A percentile compares a stretch with the other conserved stretches of the same genome.
These are phyloP conservation scores for Naumovozyma castellii DNA, from an alignment of 805 yeast species.

Conservation along the genomic window DNA sequence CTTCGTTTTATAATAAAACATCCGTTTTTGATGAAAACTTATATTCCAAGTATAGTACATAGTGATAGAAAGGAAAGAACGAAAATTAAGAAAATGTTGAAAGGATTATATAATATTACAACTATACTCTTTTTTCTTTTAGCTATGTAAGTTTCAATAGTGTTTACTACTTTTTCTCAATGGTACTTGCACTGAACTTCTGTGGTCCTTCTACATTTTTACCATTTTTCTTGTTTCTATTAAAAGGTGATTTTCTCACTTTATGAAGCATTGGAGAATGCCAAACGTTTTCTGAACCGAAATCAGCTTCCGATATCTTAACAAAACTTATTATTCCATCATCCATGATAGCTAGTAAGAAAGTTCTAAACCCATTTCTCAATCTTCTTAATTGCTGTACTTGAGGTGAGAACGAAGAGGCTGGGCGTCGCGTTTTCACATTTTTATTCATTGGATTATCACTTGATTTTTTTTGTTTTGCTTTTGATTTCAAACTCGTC, in stretches of 20 bases:
- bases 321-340: slow-evolving; percentile 65
- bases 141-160: too few relatives aligned
- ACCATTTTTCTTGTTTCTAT: too few relatives aligned
- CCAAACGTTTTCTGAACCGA: slow-evolving; percentile 32
- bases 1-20: slow-evolving; percentile 40
- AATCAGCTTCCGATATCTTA: slow-evolving; percentile 42
- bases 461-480: slow-evolving; percentile 2
- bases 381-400: slow-evolving; percentile 33
- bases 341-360: slow-evolving; percentile 62
- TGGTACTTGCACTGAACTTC: too few relatives aligned
- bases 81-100: too few relatives aligned
- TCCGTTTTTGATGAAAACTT: slow-evolving; percentile 42
- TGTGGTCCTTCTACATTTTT: too few relatives aligned
- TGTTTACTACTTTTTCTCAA: too few relatives aligned
- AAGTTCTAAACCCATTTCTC: slow-evolving; percentile 43
- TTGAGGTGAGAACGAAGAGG: slow-evolving; percentile 10
- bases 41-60: slow-evolving; percentile 32
- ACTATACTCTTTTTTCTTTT: too few relatives aligned
- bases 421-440: slow-evolving; percentile 10
- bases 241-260: not conserved
- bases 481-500: slow-evolving; percentile 5
- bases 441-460: slow-evolving; percentile 1
- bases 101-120: too few relatives aligned
- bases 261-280: slow-evolving; percentile 12
- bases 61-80: not conserved